These are phyloP conservation scores for Dictyophora rubrovolvata DNA, from an alignment of 768 basidiomycete genomes.

Conservation along the genomic window DNA sequence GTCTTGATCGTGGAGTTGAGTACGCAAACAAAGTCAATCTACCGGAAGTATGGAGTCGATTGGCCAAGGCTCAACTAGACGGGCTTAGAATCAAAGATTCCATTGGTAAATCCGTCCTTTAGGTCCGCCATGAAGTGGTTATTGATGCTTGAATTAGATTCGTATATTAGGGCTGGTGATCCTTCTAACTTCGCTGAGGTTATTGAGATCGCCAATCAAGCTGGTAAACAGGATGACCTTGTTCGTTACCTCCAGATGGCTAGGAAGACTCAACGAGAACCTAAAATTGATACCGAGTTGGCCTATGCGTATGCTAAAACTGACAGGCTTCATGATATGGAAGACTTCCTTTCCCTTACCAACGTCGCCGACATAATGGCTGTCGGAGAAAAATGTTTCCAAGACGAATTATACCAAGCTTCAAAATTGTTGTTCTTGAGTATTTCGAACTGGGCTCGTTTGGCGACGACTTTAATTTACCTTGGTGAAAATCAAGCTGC, in stretches of 20 bases:
- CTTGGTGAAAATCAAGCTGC: conserved; percentile 96
- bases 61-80: conserved; percentile 98
- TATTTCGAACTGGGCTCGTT: conserved; percentile 97
- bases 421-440: conserved; percentile 91
- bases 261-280: conserved; percentile 91
- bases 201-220: conserved; percentile 90
- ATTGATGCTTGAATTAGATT: conserved; percentile 41
- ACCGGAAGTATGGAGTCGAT: conserved; percentile 93
- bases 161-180: conserved; percentile 96
- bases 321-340: conserved; percentile 93
- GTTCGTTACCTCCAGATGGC: conserved; percentile 99
- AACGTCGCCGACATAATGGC: conserved; percentile 96
- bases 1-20: conserved; percentile 90
- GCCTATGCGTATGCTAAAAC: conserved; percentile 96
- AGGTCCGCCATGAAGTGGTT: background rate
- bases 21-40: conserved; percentile 95
- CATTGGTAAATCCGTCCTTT: conserved; percentile 53
- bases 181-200: conserved; percentile 90
- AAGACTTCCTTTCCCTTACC: conserved; percentile 97
- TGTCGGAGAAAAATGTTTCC: conserved; percentile 99
- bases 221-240: conserved; percentile 88
- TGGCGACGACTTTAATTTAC: conserved; percentile 97
- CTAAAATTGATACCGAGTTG: conserved; percentile 95
- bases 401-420: conserved; percentile 95
- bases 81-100: conserved; percentile 97